Base-by-base conservation (phyloP, 2,329 filamentous ascomycete species). In the Chalaropsis ovoidea region DNA sequence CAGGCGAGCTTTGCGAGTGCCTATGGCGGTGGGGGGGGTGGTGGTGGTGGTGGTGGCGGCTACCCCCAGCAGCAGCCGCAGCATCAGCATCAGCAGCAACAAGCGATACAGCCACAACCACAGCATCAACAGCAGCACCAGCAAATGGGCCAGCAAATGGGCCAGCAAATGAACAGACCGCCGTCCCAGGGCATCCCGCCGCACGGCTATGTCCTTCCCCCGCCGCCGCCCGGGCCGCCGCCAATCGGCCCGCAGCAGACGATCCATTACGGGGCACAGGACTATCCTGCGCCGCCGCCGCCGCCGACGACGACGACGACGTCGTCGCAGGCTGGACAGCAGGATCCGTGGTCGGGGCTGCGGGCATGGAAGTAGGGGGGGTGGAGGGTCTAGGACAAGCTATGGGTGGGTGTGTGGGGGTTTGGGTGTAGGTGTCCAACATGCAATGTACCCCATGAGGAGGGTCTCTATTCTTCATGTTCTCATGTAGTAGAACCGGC, bases 171-270 rank as follows among this genome's bases (percentile, higher is more conserved):
- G 60, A 65, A 66, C 45, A 56, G 62, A 47, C 64, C 66, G 15
- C 56, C 65, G 43, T 70, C 67, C 56, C 72, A 74, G 43, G 74
- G 74, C 27, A 81, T 80, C 64, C 77, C 82, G 39, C 81, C 82
- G 15, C 76, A 77, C 0, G 82, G 83, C 2, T 85, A 85, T 68
- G 81, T 86, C 45, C 84, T 82, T 3, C 84, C 84, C 2, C 83
- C 84, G 6, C 84, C 84, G 1, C 83, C 84, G 1, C 84, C 84
- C 0, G 83, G 82, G 0, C 83, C 83, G 3, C 83, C 83, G 7
- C 83, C 83, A 1, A 71, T 86, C 69, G 82, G 82, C 3, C 82
- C 82, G 41, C 83, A 86, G 71, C 83, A 86, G 72, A 86, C 82
- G 10, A 80, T 83, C 35, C 81, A 84, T 69, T 82, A 84, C 69